phyloP scores from a whole-genome alignment of 208 protist species.

The Naegleria fowleri region DNA sequence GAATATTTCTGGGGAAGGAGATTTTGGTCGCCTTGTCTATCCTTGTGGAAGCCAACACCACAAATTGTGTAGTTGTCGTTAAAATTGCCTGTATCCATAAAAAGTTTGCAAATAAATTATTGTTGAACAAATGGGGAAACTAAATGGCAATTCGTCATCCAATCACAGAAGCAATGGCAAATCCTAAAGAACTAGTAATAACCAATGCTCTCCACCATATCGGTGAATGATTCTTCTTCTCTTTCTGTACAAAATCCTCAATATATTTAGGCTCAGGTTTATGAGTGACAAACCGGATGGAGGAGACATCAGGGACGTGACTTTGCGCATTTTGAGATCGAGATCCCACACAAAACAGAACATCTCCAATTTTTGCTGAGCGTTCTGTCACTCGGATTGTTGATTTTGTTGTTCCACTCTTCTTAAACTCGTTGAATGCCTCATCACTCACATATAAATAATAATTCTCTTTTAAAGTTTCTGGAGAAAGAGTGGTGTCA shows the following conservation, averaged over 20 bases:
- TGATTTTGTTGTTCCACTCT: neutral
- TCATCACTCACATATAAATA: neutral
- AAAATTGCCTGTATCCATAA: too few relatives aligned
- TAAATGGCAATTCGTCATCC: too few relatives aligned
- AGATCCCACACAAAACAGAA: neutral
- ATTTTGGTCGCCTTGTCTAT: neutral
- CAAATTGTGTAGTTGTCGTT: too few relatives aligned
- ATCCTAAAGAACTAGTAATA: neutral
- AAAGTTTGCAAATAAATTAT: too few relatives aligned
- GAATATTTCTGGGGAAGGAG: constrained; percentile 20
- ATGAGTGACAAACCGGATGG: neutral
- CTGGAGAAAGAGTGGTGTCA: neutral
- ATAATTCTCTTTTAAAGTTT: neutral
- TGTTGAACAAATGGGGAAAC: too few relatives aligned
- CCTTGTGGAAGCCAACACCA: neutral
- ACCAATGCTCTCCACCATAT: neutral
- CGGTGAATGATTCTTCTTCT: neutral
- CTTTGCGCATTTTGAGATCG: neutral
- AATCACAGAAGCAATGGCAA: neutral
- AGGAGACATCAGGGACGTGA: neutral
- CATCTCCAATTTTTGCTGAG: neutral
- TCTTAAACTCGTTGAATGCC: neutral
- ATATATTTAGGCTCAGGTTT: neutral
- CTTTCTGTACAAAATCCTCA: neutral
- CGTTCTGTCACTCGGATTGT: neutral